Evolutionary conservation across 345 rosid species (phyloP).

Genomic region (Melaleuca quinquenervia): DNA sequence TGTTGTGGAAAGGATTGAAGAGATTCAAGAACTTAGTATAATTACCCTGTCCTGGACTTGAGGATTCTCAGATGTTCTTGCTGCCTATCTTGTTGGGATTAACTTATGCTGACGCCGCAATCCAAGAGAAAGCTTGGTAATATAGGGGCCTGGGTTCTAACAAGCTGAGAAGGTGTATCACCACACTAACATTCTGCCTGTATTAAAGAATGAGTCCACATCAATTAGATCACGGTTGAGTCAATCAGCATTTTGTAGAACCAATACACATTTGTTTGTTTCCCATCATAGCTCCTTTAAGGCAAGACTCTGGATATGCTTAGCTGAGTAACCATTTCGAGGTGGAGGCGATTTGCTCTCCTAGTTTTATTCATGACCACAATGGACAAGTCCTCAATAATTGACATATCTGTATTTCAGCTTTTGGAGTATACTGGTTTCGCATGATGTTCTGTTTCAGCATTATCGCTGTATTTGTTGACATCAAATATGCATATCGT

Average conservation of each 20-base stretch:
- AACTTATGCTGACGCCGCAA: neutral
- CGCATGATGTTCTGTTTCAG: neutral
- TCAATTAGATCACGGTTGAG: neutral
- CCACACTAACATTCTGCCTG: neutral
- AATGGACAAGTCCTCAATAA: neutral
- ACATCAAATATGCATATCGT: neutral
- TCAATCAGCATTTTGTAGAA: neutral
- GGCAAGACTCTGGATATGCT: neutral
- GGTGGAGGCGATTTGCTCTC: neutral
- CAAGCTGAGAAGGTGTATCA: neutral
- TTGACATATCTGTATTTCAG: neutral
- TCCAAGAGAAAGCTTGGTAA: neutral
- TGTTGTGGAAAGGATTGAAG: neutral
- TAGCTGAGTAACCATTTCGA: neutral
- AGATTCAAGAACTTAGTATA: neutral
- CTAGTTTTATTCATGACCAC: neutral
- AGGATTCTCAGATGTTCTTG: neutral
- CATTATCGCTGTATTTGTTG: neutral
- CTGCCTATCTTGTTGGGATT: neutral
- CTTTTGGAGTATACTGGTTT: neutral
- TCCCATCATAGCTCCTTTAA: neutral
- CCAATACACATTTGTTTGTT: neutral
- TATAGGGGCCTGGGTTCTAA: neutral
- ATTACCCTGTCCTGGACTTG: neutral
- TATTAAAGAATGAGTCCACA: neutral